Conservation (phyloP, 148 eudicot genomes). For the Camellia lanceoleosa region DNA sequence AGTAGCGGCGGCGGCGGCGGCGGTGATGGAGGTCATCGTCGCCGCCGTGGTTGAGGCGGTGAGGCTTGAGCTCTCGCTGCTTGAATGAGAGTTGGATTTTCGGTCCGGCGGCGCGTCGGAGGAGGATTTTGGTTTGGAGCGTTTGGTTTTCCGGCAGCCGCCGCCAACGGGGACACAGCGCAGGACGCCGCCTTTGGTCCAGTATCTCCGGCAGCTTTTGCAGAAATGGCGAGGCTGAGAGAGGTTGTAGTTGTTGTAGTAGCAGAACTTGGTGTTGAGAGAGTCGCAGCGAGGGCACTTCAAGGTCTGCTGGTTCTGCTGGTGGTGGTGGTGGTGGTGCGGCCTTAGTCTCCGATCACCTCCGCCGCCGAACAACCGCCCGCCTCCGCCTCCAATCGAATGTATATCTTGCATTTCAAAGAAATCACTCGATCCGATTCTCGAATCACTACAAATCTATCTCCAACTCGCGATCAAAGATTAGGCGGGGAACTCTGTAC, state of each 20-base stretch:
- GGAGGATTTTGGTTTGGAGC: conserved; percentile 20
- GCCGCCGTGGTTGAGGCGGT: conserved; percentile 30
- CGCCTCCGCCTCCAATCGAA: conserved; percentile 34
- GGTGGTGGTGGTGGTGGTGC: conserved; percentile 21
- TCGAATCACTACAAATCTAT: background rate
- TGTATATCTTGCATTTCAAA: conserved; percentile 37
- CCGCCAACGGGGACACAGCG: conserved; percentile 68
- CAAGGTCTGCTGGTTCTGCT: conserved; percentile 20
- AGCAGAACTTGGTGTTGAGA: conserved; percentile 55
- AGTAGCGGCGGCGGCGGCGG: background rate
- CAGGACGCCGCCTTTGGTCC: conserved; percentile 67
- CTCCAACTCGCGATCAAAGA: background rate
- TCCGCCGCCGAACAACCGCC: conserved; percentile 22
- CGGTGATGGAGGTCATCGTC: background rate
- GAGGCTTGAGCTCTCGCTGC: conserved; percentile 47
- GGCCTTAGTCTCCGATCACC: conserved; percentile 34
- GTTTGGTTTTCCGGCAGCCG: conserved; percentile 50
- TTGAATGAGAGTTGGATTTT: conserved; percentile 22
- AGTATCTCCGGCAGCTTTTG: conserved; percentile 57
- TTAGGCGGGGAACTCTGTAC: background rate
- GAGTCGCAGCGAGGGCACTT: conserved; percentile 66
- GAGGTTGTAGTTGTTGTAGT: conserved; percentile 66
- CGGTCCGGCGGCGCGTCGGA: background rate
- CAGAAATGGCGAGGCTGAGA: conserved; percentile 66
- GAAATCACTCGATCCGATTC: background rate